Percentiles rank a stretch among this genome's conserved stretches.
Conservation (phyloP, 2,329 filamentous ascomycete genomes). For the Alternaria arborescens region DNA sequence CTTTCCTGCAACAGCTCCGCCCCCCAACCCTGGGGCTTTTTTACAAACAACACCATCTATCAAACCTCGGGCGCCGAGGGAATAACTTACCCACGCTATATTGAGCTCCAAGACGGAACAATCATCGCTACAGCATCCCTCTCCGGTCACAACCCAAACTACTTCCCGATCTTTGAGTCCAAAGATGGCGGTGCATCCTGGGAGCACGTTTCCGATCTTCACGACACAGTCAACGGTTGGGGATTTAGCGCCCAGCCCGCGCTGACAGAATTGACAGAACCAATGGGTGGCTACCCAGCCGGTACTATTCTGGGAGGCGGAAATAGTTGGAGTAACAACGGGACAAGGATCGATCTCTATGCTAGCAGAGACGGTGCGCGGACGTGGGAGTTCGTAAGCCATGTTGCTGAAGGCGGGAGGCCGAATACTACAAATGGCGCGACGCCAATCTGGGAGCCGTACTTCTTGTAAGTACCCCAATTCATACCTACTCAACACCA, state of each 20-base stretch:
- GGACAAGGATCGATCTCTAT: constrained; percentile 32
- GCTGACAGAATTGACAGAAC: constrained; percentile 21
- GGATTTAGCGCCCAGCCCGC: constrained; percentile 63
- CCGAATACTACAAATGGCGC: constrained; percentile 31
- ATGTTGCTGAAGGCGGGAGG: constrained; percentile 28
- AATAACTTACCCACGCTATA: constrained; percentile 29
- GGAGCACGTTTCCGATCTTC: constrained; percentile 66
- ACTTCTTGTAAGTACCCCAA: constrained; percentile 21
- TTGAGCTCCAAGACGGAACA: constrained; percentile 24
- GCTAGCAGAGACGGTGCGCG: constrained; percentile 30
- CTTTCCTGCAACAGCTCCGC: background rate
- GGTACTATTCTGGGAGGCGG: constrained; percentile 56
- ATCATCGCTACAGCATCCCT: constrained; percentile 30
- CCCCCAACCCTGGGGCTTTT: constrained; percentile 26
- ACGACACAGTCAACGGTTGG: constrained; percentile 69
- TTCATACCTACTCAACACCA: background rate
- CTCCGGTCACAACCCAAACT: constrained; percentile 24
- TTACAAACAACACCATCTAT: constrained; percentile 34
- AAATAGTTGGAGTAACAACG: constrained; percentile 58
- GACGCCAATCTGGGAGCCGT: constrained; percentile 38
- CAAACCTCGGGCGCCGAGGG: constrained; percentile 21
- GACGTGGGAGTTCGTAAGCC: constrained; percentile 35
- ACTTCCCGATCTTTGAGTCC: constrained; percentile 55
- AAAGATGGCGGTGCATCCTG: constrained; percentile 61
- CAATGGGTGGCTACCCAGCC: constrained; percentile 27